phyloP scores from a whole-genome alignment of 148 eudicot species.

The Persicaria maculosa region DNA sequence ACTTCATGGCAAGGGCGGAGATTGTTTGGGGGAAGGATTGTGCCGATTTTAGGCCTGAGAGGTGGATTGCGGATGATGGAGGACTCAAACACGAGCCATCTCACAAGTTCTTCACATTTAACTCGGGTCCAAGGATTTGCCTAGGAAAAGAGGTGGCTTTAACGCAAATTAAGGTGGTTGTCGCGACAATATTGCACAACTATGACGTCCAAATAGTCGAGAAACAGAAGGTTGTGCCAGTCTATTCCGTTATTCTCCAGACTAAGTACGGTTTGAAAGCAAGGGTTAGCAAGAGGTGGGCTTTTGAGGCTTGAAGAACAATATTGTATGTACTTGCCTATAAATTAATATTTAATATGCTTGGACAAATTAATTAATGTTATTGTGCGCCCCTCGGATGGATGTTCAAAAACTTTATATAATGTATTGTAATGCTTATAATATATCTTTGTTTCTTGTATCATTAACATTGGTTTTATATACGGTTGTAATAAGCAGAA shows the following conservation, averaged over 20 bases:
- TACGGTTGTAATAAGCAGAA: no score
- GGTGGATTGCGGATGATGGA: constrained; percentile 27
- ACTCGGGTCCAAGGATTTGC: constrained; percentile 28
- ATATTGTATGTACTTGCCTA: no score
- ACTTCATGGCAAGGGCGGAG: constrained; percentile 26
- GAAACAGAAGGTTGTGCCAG: constrained; percentile 21
- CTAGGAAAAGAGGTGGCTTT: constrained; percentile 29
- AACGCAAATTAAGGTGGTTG: constrained; percentile 25
- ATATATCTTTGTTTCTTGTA: no score
- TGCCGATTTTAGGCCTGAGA: constrained; percentile 31
- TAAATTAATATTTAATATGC: no score
- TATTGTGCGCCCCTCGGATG: no score
- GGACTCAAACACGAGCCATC: constrained; percentile 32
- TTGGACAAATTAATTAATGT: no score
- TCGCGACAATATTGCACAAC: constrained; percentile 21
- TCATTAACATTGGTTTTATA: no score
- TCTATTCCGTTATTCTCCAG: constrained; percentile 15
- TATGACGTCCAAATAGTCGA: constrained; percentile 24
- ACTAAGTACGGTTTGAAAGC: constrained; percentile 24
- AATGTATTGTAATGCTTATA: no score
- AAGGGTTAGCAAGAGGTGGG: constrained; percentile 10
- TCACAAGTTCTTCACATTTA: constrained; percentile 28
- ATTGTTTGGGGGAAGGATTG: constrained; percentile 29
- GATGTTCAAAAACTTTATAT: no score
- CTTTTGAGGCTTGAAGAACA: background rate